These are phyloP conservation scores for Flammula alnicola DNA, from an alignment of 1,284 basidiomycete genomes.

Conservation along the genomic window DNA sequence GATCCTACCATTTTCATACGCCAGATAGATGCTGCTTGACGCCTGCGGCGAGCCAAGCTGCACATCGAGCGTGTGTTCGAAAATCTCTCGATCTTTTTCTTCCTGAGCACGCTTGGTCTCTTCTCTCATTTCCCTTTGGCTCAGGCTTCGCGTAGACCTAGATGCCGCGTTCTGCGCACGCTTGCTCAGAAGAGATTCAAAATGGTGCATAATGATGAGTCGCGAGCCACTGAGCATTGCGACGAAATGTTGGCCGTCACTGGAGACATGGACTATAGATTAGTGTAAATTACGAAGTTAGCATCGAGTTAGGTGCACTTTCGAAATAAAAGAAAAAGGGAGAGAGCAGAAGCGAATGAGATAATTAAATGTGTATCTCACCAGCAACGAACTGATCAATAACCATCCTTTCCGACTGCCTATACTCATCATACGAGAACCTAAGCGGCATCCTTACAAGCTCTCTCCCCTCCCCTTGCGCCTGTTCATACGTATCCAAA, in stretches of 20 bases:
- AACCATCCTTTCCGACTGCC: constrained; percentile 4
- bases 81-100: constrained; percentile 29
- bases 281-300: not conserved
- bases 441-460: constrained; percentile 15
- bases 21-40: constrained; percentile 50
- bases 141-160: not conserved
- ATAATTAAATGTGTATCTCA: constrained; percentile 22
- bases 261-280: constrained; percentile 61
- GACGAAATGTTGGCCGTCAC: constrained; percentile 58
- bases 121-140: not conserved
- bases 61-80: constrained; percentile 47
- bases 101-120: not conserved
- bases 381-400: constrained; percentile 38
- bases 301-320: not conserved
- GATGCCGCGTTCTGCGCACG: not conserved
- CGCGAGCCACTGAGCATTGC: constrained; percentile 47
- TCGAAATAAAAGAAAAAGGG: not conserved
- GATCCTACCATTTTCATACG: constrained; percentile 54
- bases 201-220: constrained; percentile 57
- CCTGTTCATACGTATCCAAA: constrained; percentile 4
- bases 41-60: constrained; percentile 42
- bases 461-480: constrained; percentile 14
- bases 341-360: not conserved
- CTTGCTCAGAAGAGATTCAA: constrained; percentile 44
- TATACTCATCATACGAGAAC: constrained; percentile 14